Base-by-base conservation (phyloP, 306 rosid genomes). In the Vigna nakashimae region DNA sequence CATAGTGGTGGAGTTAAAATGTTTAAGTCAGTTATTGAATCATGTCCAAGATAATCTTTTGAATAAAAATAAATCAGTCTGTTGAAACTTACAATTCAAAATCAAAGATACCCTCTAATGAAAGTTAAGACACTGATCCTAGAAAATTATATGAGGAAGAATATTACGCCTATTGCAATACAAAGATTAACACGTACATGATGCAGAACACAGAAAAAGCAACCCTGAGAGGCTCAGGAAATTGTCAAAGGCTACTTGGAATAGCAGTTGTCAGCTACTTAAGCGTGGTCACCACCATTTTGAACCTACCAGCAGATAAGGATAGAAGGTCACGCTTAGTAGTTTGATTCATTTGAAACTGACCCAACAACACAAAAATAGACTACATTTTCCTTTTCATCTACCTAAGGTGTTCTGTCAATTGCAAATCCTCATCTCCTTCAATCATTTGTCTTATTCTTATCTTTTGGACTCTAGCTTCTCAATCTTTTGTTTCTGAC, bases 331-430 rank as follows among this genome's bases (percentile, higher is more conserved):
- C 63, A 57, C 63, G 5, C 11, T 24, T 24, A 24, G 30, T 58
- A 22, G 34, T 58, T 60, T 18, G 42, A 60, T 30, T 60, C 30
- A 60, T 14, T 60, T 60, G 5, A 60, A 30, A 60, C 66, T 60
- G 43, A 60, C 65, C 40, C 65, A 24, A 26, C 1, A 58, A 58
- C 65, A 58, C 65, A 60, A 60, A 28, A 30, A 30, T 14, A 5
- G 5, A 60, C 18, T 26, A 26, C 65, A 24, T 26, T 58, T 26
- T 58, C 63, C 63, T 4, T 58, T 58, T 57, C 13, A 11, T 24
- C 11, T 22, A 20, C 16, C n/a, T 24, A 10, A 56, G 16, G 3
- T 26, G 28, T 26, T 26, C 28, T 26, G 28, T 26, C 28, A 2
- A 26, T 24, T 57, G 63, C 13, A 57, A 24, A 57, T 57, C 8